Evolutionary conservation across 106 monocot genomes (phyloP), one percentile per base, ranked within the genome.

Genomic region (Apostasia ramifera): DNA sequence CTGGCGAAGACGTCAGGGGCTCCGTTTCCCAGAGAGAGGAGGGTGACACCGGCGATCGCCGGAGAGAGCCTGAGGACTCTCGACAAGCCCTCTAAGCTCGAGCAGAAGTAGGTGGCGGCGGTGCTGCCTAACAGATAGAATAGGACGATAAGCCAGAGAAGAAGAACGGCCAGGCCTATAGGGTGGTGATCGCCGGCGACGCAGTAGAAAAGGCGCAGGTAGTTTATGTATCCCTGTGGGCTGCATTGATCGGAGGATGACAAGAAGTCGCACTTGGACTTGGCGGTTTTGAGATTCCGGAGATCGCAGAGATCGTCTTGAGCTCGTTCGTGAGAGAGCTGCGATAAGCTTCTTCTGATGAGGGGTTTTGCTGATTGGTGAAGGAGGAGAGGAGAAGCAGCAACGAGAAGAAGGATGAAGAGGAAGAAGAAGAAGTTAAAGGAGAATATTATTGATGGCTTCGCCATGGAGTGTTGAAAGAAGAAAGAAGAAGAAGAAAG

Each of bases 1-100:
- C 59, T 78, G 2, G 70, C 59, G 66, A 81, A 72, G 71, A 76
- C 71, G 13, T 81, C 81, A 2, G 81, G 67, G 10, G 76, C 81
- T 1, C 81, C 81, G 6, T 81, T 81, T 44, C 81, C 81, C 0
- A 81, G 43, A 0, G 81, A 81, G 41, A 81, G 76, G 37, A 81
- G 81, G n/a, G 81, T 81, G 0, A 66, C 70, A 1, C 81, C 76
- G 1, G 81, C 76, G 44, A 81, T 66, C 8, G 75, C 60, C 0
- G 81, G 81, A 10, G 75, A 55, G 39, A 81, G 76, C 45, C 72
- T 76, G 39, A 81, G 60, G 37, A 76, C 41, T 6, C 59, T 71
- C 5, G 76, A 76, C 1, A 81, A 55, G 45, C 81, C 69, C 47
- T 76, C 76, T 53, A 81, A 66, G 37, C 40, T 70, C 2, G 76